Base-by-base conservation (phyloP, 2,329 filamentous ascomycete species). In the Colletotrichum liaoningense region DNA sequence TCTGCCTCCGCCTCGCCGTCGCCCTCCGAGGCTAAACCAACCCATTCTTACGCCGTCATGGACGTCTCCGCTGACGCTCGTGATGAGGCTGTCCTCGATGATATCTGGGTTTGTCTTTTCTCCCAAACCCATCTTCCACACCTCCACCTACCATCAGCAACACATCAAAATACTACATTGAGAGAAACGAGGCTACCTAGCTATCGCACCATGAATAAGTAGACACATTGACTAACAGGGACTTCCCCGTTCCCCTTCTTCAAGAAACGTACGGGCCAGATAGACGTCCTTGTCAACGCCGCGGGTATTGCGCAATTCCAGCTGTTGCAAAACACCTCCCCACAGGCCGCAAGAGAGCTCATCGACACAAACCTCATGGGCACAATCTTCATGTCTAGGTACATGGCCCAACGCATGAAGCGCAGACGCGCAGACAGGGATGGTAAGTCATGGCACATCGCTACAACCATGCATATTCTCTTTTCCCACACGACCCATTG, bases 241-340 rank as follows among this genome's bases (percentile, higher is more conserved):
- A 35, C 11, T 24, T 14, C 35, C 28, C 49, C 57, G 6, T 46
- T 28, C 9, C 22, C 33, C 35, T 38, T 4, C 33, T 19, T 35
- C 26, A 35, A 74, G 72, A 63, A 64, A 59, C 63, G 73, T 22
- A 76, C 74, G 19, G 74, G 74, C 38, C 74, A 76, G 67, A 77
- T 85, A 9, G 86, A 90, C 77, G 85, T 96, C 35, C 88, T 97
- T 1, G 88, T 97, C 75, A 97, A 97, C 79, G 93, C 93, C 30
- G 95, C 95, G 0, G 95, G 95, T 11, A 86, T 95, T 26, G 87
- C 92, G 0, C 91, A 95, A 76, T 88, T 87, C 14, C 89, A 87
- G 0, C 84, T 94, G 1, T 86, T 97, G n/a, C 83, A 90, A 57
- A 84, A 86, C 11, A 90, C 89, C 1, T 78, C 82, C 0, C 79